Conservation (phyloP, 2,329 filamentous ascomycete species). For the Aspergillus intermedius region DNA sequence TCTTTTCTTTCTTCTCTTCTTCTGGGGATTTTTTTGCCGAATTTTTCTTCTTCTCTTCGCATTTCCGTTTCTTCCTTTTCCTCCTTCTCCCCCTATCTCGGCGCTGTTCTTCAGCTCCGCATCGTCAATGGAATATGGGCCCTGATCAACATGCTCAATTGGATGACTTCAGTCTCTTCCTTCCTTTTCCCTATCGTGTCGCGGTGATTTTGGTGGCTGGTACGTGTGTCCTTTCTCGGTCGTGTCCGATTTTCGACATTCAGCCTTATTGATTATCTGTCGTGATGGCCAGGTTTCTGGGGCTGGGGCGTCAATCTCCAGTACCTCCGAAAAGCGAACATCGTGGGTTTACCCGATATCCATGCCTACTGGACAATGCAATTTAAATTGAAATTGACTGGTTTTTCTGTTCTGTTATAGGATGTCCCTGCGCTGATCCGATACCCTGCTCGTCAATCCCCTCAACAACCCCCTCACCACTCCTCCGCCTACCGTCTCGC, state of each 20-base stretch:
- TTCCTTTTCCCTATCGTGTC: conserved; percentile 85
- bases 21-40: conserved; percentile 1
- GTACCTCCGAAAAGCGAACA: conserved; percentile 69
- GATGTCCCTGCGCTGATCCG: conserved; percentile 80
- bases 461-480: conserved; percentile 67
- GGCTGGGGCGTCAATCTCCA: conserved; percentile 91
- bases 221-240: conserved; percentile 37
- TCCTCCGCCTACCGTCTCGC: conserved; percentile 81
- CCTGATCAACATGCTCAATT: conserved; percentile 43
- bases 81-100: conserved; percentile 7
- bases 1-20: not conserved
- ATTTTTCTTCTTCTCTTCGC: conserved; percentile 5
- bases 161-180: conserved; percentile 78
- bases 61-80: conserved; percentile 5
- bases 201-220: conserved; percentile 79
- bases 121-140: conserved; percentile 36
- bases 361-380: not conserved
- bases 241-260: not conserved
- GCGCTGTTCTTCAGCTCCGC: conserved; percentile 9
- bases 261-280: conserved; percentile 5
- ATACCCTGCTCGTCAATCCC: conserved; percentile 69
- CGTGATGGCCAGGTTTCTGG: conserved; percentile 65
- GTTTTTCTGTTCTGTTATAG: conserved; percentile 28
- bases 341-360: conserved; percentile 46
- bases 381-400: not conserved